Evolutionary conservation across 1,139 yeast genomes (phyloP).

Genomic region (Pichia norvegensis): DNA sequence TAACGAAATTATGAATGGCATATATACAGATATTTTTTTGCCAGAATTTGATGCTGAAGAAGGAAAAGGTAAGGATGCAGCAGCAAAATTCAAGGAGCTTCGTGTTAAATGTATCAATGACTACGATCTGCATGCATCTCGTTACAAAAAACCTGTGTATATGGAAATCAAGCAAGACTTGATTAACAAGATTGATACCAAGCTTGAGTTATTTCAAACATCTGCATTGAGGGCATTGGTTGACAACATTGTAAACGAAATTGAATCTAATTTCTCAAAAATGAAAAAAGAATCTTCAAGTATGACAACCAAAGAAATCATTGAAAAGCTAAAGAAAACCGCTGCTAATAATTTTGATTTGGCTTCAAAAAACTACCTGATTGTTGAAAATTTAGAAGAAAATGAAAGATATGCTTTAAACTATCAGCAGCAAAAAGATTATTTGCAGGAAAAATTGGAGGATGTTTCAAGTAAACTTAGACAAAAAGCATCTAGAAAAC

Average conservation of each 20-base stretch:
- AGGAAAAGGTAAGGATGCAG: constrained; percentile 19
- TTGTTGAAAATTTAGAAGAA: constrained; percentile 3
- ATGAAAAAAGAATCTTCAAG: constrained; percentile 4
- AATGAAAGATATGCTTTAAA: background rate
- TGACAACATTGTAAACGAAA: constrained; percentile 25
- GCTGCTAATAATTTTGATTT: background rate
- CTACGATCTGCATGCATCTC: constrained; percentile 65
- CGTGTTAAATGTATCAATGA: constrained; percentile 39
- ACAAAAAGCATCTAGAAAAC: constrained; percentile 37
- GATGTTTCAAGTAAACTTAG: constrained; percentile 27
- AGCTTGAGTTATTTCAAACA: constrained; percentile 30
- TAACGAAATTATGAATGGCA: constrained; percentile 65
- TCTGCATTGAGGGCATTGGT: constrained; percentile 20
- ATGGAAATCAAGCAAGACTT: constrained; percentile 49
- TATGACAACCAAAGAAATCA: background rate
- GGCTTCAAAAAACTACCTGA: background rate
- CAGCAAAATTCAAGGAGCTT: constrained; percentile 35
- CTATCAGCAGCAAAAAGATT: constrained; percentile 2
- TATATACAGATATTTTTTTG: constrained; percentile 40
- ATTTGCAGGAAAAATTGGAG: constrained; percentile 28
- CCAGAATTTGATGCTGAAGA: constrained; percentile 25
- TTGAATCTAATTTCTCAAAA: constrained; percentile 2
- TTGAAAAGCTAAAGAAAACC: background rate
- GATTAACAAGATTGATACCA: constrained; percentile 36
- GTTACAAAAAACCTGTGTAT: constrained; percentile 62